Base-by-base conservation (phyloP, 495 filamentous ascomycete species). In the Talaromyces nanjingensis region DNA sequence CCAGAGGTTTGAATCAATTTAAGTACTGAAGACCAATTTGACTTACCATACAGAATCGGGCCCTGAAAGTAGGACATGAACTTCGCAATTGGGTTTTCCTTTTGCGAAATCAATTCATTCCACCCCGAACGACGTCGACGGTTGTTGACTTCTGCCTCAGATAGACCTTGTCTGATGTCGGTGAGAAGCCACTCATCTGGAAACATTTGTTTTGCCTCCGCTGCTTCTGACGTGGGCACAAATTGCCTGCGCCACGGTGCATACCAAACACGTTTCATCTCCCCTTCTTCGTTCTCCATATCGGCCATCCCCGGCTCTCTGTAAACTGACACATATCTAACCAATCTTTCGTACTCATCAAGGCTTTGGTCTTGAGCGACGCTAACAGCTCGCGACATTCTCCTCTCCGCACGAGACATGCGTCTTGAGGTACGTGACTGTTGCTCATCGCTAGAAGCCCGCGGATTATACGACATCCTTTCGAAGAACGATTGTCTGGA, bases 41-140 rank as follows among this genome's bases (percentile, higher is more conserved):
- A 72, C 83, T 65, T 77, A 91, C 89, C 88, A 70, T 91, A 91
- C 39, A 92, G 85, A 74, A 92, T 90, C n/a, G 89, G 89, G 24
- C 89, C 89, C 18, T 76, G 83, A 73, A 92, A 92, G 74, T 87
- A 92, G 24, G 84, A 83, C 33, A 92, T 69, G 63, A 92, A 81
- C 74, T 92, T 86, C 61, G 84, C 80, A 65, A 92, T 83, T 64
- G 87, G 77, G 66, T 90, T 91, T 64, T 87, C 84, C 73, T 91
- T 91, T 73, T 91, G 88, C 11, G 88, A 83, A 27, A 77, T 77
- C 68, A 92, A 72, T 67, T 92, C 89, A 65, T 92, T 92, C 78
- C 79, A 91, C 16, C 89, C 89, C 39, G 81, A 77, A 25, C 79
- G 80, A 59, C 78, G 85, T 18, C 89, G 82, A 57, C 89, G 80